A percentile compares a stretch with the other conserved stretches of the same genome.
phyloP scores from a whole-genome alignment of 1,139 yeast genomes.

The Saccharomyces hybrid region DNA sequence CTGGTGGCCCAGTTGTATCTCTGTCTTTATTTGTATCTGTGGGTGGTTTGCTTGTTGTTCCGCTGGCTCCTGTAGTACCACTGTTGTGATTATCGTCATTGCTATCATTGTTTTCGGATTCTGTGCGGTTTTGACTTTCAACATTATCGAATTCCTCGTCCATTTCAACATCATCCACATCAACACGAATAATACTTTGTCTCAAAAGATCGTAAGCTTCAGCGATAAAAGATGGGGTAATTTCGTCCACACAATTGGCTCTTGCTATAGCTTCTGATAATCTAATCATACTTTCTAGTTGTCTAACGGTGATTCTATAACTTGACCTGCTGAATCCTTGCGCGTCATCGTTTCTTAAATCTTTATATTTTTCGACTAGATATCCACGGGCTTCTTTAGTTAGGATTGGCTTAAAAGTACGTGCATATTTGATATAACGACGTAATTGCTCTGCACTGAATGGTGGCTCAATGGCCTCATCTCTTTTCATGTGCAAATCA shows the following conservation, averaged over 20 bases:
- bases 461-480: constrained; percentile 85
- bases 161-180: constrained; percentile 84
- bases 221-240: constrained; percentile 79
- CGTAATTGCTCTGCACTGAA: constrained; percentile 82
- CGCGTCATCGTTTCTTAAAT: constrained; percentile 83
- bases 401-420: constrained; percentile 87
- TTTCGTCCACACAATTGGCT: constrained; percentile 88
- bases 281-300: constrained; percentile 87
- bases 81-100: constrained; percentile 10
- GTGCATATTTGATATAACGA: constrained; percentile 84
- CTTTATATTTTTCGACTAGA: constrained; percentile 75
- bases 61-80: constrained; percentile 8
- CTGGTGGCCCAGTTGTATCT: constrained; percentile 5
- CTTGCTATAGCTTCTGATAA: constrained; percentile 94
- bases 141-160: constrained; percentile 52
- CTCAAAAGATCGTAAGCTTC: constrained; percentile 88
- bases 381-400: constrained; percentile 72
- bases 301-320: constrained; percentile 94
- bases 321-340: constrained; percentile 73
- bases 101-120: constrained; percentile 14
- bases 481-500: constrained; percentile 83
- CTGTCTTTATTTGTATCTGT: background rate
- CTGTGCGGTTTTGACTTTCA: constrained; percentile 20
- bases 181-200: constrained; percentile 89
- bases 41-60: background rate